Conservation (phyloP, 2,329 filamentous ascomycete species). For the Ophiostoma perfectum region DNA sequence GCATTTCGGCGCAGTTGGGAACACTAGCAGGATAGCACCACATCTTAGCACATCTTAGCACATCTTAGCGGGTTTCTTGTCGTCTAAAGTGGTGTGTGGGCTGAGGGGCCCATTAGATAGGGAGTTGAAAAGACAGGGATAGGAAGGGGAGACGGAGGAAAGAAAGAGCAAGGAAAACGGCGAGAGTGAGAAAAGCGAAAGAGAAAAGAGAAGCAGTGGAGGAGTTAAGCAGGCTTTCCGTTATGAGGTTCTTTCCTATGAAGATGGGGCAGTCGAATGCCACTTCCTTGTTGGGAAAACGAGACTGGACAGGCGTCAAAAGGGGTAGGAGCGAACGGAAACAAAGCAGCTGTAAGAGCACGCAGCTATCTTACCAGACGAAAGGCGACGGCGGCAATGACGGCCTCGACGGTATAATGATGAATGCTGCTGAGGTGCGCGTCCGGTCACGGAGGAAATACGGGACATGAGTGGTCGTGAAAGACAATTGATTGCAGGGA, state of each 20-base stretch:
- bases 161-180: not conserved
- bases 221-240: not conserved
- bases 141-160: not conserved
- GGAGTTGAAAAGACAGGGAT: conserved; percentile 1
- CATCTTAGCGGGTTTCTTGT: not conserved
- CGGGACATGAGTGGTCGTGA: not conserved
- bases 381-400: not conserved
- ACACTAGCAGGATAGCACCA: conserved; percentile 1
- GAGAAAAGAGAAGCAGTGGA: not conserved
- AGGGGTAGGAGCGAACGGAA: not conserved
- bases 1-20: conserved; percentile 1
- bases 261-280: not conserved
- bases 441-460: conserved; percentile 8
- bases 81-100: conserved; percentile 12
- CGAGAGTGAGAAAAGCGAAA: not conserved
- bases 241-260: not conserved
- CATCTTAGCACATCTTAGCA: conserved; percentile 8
- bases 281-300: not conserved
- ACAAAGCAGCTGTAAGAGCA: not conserved
- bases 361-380: not conserved
- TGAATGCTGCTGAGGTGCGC: not conserved
- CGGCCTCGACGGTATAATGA: not conserved
- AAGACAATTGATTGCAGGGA: not conserved
- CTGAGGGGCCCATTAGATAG: not conserved
- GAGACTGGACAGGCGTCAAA: no score